Percentiles rank a stretch among this genome's conserved stretches.
These are phyloP conservation scores for Gentiana dahurica DNA, from an alignment of 257 asterid genomes.

Conservation along the genomic window DNA sequence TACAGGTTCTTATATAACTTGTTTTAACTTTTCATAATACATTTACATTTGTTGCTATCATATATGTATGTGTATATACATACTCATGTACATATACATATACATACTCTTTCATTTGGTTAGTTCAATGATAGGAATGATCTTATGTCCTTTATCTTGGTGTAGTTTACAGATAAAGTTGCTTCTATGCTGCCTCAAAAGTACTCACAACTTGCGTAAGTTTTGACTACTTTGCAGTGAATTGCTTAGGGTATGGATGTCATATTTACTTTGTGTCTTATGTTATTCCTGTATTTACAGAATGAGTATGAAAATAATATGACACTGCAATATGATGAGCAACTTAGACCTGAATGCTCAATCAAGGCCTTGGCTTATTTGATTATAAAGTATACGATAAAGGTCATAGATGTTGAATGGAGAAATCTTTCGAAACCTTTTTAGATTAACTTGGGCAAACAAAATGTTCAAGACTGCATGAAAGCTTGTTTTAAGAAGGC, in stretches of 20 bases:
- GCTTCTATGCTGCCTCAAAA: conserved; percentile 95
- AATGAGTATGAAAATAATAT: too few species aligned
- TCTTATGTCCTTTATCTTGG: conserved; percentile 16
- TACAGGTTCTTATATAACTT: conserved; percentile 48
- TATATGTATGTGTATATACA: too few species aligned
- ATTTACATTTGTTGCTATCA: neutral
- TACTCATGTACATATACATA: neutral
- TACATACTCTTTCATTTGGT: neutral
- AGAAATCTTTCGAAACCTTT: too few species aligned
- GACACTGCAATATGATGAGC: too few species aligned
- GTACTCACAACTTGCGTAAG: conserved; percentile 90
- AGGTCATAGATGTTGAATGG: too few species aligned
- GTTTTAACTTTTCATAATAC: neutral
- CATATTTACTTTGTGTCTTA: neutral
- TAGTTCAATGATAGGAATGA: neutral
- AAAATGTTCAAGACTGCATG: too few species aligned
- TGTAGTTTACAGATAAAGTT: conserved; percentile 91
- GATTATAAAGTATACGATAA: too few species aligned
- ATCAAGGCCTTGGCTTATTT: too few species aligned
- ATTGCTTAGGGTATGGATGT: neutral
- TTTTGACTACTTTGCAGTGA: conserved; percentile 3
- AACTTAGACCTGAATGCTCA: too few species aligned
- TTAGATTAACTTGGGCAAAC: too few species aligned
- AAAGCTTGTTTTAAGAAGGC: too few species aligned
- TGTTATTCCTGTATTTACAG: neutral